Evolutionary conservation across 208 protist species (phyloP), one percentile per base, ranked within the genome.

Genomic region (Herpetomonas samuelpessoai): DNA sequence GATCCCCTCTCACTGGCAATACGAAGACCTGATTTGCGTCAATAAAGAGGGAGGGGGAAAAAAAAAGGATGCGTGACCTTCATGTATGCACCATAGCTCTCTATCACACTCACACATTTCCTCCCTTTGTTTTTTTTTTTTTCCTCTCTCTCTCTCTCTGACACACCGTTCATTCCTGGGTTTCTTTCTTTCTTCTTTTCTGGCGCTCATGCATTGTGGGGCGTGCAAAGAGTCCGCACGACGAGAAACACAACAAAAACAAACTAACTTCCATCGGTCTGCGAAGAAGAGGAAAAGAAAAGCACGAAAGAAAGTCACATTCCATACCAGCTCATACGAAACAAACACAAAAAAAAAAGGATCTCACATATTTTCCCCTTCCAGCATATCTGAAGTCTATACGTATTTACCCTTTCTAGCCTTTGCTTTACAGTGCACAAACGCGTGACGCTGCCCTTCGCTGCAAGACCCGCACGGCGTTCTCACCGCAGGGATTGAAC

Each of bases 91-190:
- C n/a, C n/a, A n/a, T n/a, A n/a, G n/a, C n/a, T n/a, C n/a, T n/a
- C n/a, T n/a, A n/a, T n/a, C n/a, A n/a, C n/a, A n/a, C n/a, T n/a
- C 19, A 56, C 45, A 1, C 31, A 64, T 38, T 49, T 68, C 19
- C 41, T 48, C 28, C 45, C 31, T 45, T 35, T 64, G 31, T 70
- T 71, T 61, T 79, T 65, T 57, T 31, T n/a, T 65, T 31, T 65
- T 18, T 31, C 6, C 48, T 68, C 19, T 68, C 55, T 19, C 28
- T 39, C 2, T 50, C 53, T 51, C 28, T 48, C 39, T 62, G 28
- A 41, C 35, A 41, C 35, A 18, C 35, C 35, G 35, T 41, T 14
- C 35, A 41, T 41, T 41, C 35, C 14, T 41, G 9, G 6, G 9
- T 41, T 14, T 41, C 35, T 41, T 14, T 41, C 35, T 41, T 14